Percentiles rank a stretch among this genome's conserved stretches.
phyloP scores from a whole-genome alignment of 208 protist genomes.

The Leishmania tropica region DNA sequence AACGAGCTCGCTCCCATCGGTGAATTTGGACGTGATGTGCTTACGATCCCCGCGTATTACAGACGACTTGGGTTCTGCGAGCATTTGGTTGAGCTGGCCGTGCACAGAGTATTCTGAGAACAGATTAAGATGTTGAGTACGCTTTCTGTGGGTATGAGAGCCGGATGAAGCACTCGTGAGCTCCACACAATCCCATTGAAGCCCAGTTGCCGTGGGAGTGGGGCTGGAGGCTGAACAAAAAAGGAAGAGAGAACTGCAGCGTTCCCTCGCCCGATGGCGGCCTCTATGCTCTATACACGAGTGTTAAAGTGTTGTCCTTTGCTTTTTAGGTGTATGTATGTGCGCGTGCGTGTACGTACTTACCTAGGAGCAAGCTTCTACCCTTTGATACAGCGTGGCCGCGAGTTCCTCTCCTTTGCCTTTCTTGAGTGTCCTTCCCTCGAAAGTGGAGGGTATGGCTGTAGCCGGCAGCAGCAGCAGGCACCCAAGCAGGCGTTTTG shows the following conservation, averaged over 20 bases:
- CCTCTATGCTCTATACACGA: not conserved
- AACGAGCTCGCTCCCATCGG: slow-evolving; percentile 88
- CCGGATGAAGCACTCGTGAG: slow-evolving; percentile 3
- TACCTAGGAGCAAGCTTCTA: not conserved
- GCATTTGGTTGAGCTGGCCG: slow-evolving; percentile 22
- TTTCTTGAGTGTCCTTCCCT: not conserved
- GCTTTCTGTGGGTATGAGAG: not conserved
- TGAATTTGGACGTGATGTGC: slow-evolving; percentile 89
- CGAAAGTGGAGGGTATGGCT: not conserved
- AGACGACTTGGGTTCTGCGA: slow-evolving; percentile 78
- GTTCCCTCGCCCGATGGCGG: not conserved
- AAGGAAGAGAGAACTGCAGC: slow-evolving; percentile 4
- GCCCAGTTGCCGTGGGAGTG: not conserved
- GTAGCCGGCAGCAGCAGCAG: not conserved
- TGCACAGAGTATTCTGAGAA: not conserved
- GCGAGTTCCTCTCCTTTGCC: not conserved
- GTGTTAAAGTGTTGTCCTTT: not conserved
- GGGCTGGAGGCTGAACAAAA: slow-evolving; percentile 8
- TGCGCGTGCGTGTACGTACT: not conserved
- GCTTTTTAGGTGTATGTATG: not conserved
- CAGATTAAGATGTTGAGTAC: not conserved
- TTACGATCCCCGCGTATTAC: slow-evolving; percentile 82
- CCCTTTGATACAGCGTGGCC: not conserved
- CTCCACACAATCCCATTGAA: not conserved
- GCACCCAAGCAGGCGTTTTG: not conserved